A percentile compares a stretch with the other conserved stretches of the same genome.
Conservation (phyloP, 257 asterid species). For the Solanum chiquidenum region DNA sequence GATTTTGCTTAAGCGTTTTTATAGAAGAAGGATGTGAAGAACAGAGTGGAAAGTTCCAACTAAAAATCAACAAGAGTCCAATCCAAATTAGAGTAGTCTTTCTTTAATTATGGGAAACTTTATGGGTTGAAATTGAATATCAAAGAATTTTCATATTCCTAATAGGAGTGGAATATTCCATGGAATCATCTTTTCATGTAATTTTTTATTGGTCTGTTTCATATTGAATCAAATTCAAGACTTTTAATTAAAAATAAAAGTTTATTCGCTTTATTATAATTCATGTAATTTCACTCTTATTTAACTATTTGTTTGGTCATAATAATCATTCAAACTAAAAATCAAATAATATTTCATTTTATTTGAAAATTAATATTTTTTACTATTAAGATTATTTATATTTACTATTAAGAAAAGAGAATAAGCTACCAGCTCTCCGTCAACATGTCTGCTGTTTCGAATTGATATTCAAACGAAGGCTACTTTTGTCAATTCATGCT, state of each 20-base stretch:
- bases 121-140: background rate
- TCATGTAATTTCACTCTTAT: background rate
- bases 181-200: background rate
- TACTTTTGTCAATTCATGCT: background rate
- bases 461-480: background rate
- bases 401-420: no score
- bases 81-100: background rate
- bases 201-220: background rate
- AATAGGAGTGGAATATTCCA: background rate
- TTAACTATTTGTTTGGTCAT: background rate
- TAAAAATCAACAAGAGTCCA: background rate
- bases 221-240: background rate
- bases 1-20: background rate
- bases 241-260: fast-evolving
- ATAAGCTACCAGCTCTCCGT: no score
- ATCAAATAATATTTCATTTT: no score
- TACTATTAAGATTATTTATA: no score
- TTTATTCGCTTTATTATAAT: fast-evolving
- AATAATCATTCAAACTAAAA: background rate
- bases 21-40: background rate
- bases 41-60: background rate
- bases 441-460: no score
- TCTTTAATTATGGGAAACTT: background rate
- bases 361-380: no score
- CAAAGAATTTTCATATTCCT: background rate